These are phyloP conservation scores for Hericium coralloides DNA, from an alignment of 768 basidiomycete genomes.

Conservation along the genomic window DNA sequence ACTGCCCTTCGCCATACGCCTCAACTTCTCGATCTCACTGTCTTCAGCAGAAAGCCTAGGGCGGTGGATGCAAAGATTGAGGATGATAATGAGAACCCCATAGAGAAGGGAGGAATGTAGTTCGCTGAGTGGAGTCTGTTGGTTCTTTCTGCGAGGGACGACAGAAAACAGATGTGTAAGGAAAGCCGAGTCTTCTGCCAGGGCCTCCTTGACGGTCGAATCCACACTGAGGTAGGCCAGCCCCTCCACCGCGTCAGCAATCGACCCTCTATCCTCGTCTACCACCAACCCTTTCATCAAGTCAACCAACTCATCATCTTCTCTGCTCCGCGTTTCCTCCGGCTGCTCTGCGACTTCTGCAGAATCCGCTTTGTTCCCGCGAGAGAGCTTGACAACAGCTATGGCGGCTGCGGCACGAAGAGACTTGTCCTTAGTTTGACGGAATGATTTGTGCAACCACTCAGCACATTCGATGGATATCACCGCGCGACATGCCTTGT, in stretches of 20 bases:
- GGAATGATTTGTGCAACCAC: conserved; percentile 62
- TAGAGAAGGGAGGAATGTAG: conserved; percentile 54
- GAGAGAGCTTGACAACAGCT: conserved; percentile 70
- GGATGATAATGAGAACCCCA: conserved; percentile 67
- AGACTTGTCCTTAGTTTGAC: conserved; percentile 32
- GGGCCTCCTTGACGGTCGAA: conserved; percentile 46
- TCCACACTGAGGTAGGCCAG: conserved; percentile 67
- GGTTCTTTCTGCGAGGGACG: conserved; percentile 12
- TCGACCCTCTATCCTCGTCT: conserved; percentile 20
- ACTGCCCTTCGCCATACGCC: conserved; percentile 52
- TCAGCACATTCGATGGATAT: conserved; percentile 45
- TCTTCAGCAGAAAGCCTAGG: conserved; percentile 74
- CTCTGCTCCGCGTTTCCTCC: conserved; percentile 1
- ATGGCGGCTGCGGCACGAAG: conserved; percentile 59
- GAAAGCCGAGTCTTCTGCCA: conserved; percentile 44
- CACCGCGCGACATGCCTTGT: conserved; percentile 59
- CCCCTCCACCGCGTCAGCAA: conserved; percentile 68
- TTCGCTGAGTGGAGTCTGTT: conserved; percentile 15
- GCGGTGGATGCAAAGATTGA: conserved; percentile 65
- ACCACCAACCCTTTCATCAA: conserved; percentile 23
- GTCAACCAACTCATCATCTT: conserved; percentile 1
- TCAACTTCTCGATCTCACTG: conserved; percentile 70
- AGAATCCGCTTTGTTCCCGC: conserved; percentile 42
- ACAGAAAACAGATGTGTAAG: conserved; percentile 35
- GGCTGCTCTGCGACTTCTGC: conserved; percentile 20